phyloP scores from a whole-genome alignment of 73 alveolate genomes.

The Tetrahymena malaccensis region DNA sequence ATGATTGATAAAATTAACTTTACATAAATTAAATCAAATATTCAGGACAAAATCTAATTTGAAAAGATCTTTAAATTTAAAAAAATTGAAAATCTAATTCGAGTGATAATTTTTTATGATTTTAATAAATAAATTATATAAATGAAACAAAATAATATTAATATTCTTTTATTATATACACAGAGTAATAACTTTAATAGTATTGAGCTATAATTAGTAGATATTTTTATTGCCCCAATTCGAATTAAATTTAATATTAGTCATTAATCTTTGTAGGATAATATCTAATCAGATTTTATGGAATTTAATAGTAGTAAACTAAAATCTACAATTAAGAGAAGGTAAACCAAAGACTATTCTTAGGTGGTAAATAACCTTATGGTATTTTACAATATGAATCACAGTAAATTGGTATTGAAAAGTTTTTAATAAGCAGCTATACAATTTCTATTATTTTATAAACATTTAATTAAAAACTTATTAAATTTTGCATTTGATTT shows the following conservation, averaged over 20 bases:
- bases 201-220: background rate
- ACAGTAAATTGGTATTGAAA: background rate
- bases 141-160: no score
- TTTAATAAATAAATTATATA: no score
- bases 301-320: background rate
- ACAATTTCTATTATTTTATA: no score
- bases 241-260: no score
- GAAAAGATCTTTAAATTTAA: no score
- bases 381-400: background rate
- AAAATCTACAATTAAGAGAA: background rate
- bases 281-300: background rate
- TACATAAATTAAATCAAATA: background rate
- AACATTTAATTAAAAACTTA: background rate
- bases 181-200: no score
- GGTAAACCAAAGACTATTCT: background rate
- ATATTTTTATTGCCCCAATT: background rate
- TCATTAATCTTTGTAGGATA: background rate
- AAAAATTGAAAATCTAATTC: background rate
- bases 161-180: no score
- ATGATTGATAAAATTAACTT: no score
- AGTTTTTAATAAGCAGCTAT: no score
- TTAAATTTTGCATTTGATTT: background rate
- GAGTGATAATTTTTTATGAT: background rate
- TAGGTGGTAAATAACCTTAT: background rate
- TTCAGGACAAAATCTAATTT: background rate